Percentiles rank a stretch among this genome's conserved stretches.
These are phyloP conservation scores for Dothideomycetidae sp. DNA, from an alignment of 2,329 filamentous ascomycete species.

Conservation along the genomic window DNA sequence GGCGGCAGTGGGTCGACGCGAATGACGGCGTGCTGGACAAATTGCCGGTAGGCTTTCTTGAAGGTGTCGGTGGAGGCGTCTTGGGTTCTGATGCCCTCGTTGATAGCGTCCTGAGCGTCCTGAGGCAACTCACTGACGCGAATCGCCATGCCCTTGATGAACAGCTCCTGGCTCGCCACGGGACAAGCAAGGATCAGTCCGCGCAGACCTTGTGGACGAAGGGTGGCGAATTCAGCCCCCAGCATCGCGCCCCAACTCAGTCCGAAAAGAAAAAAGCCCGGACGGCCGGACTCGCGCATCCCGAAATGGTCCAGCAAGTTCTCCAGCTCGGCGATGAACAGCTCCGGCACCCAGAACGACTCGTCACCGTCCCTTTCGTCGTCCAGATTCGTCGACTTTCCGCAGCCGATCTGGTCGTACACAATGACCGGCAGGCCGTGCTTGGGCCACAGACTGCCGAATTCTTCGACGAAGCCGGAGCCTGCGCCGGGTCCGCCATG, in stretches of 20 bases:
- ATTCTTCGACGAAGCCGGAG: constrained; percentile 22
- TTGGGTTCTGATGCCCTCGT: too few species aligned
- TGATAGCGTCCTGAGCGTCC: too few species aligned
- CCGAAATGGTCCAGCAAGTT: constrained; percentile 32
- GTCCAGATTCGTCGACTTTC: constrained; percentile 34
- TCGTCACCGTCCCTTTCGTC: constrained; percentile 32
- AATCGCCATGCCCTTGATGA: too few species aligned
- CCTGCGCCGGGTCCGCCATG: constrained; percentile 36
- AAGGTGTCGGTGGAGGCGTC: too few species aligned
- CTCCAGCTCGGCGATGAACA: constrained; percentile 37
- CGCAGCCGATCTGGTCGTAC: constrained; percentile 42
- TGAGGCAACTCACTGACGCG: too few species aligned
- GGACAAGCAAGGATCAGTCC: constrained; percentile 28
- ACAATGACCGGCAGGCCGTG: constrained; percentile 34
- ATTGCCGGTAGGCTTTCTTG: too few species aligned
- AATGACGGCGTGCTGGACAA: too few species aligned
- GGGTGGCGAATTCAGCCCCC: constrained; percentile 29
- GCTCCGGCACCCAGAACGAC: constrained; percentile 33
- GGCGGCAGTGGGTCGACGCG: too few species aligned
- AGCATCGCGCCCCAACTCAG: constrained; percentile 43
- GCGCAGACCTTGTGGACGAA: constrained; percentile 23
- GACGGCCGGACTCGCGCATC: constrained; percentile 27
- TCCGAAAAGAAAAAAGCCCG: constrained; percentile 35
- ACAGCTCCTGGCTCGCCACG: too few species aligned
- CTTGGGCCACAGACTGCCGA: constrained; percentile 24